A percentile compares a stretch with the other conserved stretches of the same genome.
Conservation (phyloP, 2,329 filamentous ascomycete genomes). For the Macrophomina phaseolina region DNA sequence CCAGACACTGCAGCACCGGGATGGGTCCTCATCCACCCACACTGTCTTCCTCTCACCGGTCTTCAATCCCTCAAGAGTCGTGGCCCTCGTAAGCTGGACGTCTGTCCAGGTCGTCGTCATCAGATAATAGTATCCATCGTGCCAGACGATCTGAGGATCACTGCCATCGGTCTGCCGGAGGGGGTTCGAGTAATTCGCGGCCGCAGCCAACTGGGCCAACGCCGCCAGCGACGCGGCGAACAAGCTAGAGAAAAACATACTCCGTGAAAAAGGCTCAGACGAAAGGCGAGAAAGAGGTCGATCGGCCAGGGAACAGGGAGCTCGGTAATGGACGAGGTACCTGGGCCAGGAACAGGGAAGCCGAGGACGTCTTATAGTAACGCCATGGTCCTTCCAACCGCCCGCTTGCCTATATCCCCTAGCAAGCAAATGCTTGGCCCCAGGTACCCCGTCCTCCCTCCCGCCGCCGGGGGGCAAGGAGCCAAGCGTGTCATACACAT, state of each 20-base stretch:
- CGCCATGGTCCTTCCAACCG: not conserved
- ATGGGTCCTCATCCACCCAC: conserved; percentile 55
- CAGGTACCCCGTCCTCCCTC: not conserved
- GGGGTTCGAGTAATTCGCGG: conserved; percentile 58
- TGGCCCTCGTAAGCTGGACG: conserved; percentile 60
- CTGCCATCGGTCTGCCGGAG: conserved; percentile 57
- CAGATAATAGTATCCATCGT: conserved; percentile 63
- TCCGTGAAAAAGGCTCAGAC: not conserved
- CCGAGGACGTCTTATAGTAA: not conserved
- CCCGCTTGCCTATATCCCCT: not conserved
- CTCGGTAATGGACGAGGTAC: not conserved
- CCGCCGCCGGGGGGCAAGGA: not conserved
- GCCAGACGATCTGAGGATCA: conserved; percentile 60
- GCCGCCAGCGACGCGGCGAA: conserved; percentile 7
- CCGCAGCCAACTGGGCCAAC: conserved; percentile 23
- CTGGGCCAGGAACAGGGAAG: not conserved
- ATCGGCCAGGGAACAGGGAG: not conserved
- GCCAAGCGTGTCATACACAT: not conserved
- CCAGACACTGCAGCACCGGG: conserved; percentile 63
- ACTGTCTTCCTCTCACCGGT: conserved; percentile 57
- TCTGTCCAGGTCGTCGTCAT: conserved; percentile 63
- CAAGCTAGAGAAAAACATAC: not conserved
- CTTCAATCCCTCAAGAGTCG: conserved; percentile 62
- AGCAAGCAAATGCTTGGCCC: not conserved
- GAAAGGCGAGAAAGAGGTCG: not conserved